Base-by-base conservation (phyloP, 768 basidiomycete species). In the Podaxis mareebaensis region DNA sequence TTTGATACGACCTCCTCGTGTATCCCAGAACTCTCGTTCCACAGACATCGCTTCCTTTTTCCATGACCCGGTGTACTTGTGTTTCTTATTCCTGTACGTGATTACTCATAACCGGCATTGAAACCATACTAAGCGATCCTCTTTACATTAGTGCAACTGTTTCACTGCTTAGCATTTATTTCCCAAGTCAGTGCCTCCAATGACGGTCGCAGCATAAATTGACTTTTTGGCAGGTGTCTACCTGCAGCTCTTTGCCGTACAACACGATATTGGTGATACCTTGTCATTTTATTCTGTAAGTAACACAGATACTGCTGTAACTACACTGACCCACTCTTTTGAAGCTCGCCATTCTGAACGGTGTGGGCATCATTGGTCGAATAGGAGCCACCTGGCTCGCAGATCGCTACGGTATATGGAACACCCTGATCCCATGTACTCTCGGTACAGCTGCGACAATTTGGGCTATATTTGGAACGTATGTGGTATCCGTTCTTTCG, bases 261-360 rank as follows among this genome's bases (percentile, higher is more conserved):
- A 64, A 26, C 62, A 63, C 52, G 84, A 85, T 69, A 71, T 87
- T 13, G 80, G 20, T 67, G 78, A 53, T 76, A 80, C 58, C 79
- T 79, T 36, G 75, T 83, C 26, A 70, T 83, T 84, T 69, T 83
- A 83, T 67, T 74, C 79, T 13, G 85, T 85, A 64, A 38, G 78
- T 7, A 17, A 26, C 53, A 7, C 15, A 24, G 13, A 63, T 62
- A n/a, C 53, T 20, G 6, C 44, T 30, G 30, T 52, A 38, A 13
- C 66, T 40, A 8, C 65, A 46, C 70, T 64, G 44, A 7, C 17
- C 44, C 66, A 69, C 67, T 64, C 17, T 26, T 38, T 11, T 8
- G 0, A 53, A 80, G 78, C 66, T 80, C 33, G 73, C 78, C 13
- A 72, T 79, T 39, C 54, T 79, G 51, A 78, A 78, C 53, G 70